These are phyloP conservation scores for Scheffersomyces quercinus DNA, from an alignment of 1,139 yeast genomes.

Conservation along the genomic window DNA sequence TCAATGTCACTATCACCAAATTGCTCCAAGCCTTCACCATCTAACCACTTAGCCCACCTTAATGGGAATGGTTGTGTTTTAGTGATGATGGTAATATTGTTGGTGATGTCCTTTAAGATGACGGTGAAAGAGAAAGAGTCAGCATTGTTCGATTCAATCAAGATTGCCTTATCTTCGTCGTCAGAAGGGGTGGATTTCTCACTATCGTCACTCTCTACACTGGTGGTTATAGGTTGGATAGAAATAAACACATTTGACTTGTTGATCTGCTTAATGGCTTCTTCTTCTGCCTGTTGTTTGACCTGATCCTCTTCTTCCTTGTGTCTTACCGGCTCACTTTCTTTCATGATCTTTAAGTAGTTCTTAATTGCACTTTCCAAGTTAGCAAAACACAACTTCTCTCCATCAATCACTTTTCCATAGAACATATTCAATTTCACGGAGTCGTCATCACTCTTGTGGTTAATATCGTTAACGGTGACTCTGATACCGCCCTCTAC, in stretches of 20 bases:
- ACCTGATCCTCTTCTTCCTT: conserved; percentile 25
- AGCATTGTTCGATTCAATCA: conserved; percentile 41
- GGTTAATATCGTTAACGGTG: conserved; percentile 53
- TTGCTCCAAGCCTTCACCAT: conserved; percentile 41
- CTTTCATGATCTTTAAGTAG: conserved; percentile 28
- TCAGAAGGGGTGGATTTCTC: conserved; percentile 19
- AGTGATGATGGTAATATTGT: conserved; percentile 69
- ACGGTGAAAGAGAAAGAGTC: conserved; percentile 61
- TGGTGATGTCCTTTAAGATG: conserved; percentile 74
- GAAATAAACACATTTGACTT: conserved; percentile 75
- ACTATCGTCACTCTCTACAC: conserved; percentile 19
- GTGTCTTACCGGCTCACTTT: conserved; percentile 20
- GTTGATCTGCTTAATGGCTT: conserved; percentile 25
- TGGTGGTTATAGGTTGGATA: conserved; percentile 63
- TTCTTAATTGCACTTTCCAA: conserved; percentile 69
- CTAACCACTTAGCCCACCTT: conserved; percentile 87
- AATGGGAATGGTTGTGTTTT: conserved; percentile 89
- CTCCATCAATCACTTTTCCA: conserved; percentile 85
- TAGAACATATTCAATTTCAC: conserved; percentile 67
- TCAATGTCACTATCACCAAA: conserved; percentile 55
- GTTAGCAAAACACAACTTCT: conserved; percentile 83
- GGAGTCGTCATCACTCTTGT: conserved; percentile 31
- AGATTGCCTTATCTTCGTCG: conserved; percentile 37
- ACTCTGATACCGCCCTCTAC: conserved; percentile 86
- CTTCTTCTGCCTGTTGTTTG: conserved; percentile 23